Evolutionary conservation across 2,329 filamentous ascomycete genomes (phyloP), one percentile per base, ranked within the genome.

Genomic region (Botryotinia convoluta): DNA sequence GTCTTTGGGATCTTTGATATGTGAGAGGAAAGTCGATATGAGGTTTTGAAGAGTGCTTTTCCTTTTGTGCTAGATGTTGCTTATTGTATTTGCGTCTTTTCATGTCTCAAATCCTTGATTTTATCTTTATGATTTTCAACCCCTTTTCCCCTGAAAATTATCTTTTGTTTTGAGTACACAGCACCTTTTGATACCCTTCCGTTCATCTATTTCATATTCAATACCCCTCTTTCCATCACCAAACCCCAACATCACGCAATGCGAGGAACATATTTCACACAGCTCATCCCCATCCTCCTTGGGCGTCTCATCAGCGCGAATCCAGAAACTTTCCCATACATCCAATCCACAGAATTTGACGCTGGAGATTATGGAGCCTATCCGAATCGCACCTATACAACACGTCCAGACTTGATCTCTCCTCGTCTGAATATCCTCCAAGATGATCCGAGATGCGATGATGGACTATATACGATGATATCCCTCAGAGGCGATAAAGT

Each of bases 371-470:
- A 80, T 57, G 83, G 82, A 39, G 70, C 78, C 9, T 83, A 82
- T 76, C 82, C 82, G 14, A 79, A 79, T 54, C 78, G 81, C 45
- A 78, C 77, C 3, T 83, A 80, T 74, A 75, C 77, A 14, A 81
- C 82, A 9, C 77, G 77, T 16, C 75, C 79, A 8, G 71, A 80
- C 26, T 76, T 81, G 42, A 73, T 68, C 16, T 74, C 74, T 3
- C 75, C 74, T 22, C 68, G 57, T 18, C 71, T 75, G 29, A 76
- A 77, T 65, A 60, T 75, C 32, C 69, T 74, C 10, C 45, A 67
- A 59, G 64, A 61, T 26, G 59, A 72, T 65, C 29, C 63, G 26
- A 69, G 65, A 29, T 76, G 76, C 44, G 60, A 77, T 20, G 69
- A 74, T 73, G 74, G 72, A 6, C 48, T 74, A 14, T 76, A 74